Conservation (phyloP, 257 asterid genomes). For the Solanum acaule region DNA sequence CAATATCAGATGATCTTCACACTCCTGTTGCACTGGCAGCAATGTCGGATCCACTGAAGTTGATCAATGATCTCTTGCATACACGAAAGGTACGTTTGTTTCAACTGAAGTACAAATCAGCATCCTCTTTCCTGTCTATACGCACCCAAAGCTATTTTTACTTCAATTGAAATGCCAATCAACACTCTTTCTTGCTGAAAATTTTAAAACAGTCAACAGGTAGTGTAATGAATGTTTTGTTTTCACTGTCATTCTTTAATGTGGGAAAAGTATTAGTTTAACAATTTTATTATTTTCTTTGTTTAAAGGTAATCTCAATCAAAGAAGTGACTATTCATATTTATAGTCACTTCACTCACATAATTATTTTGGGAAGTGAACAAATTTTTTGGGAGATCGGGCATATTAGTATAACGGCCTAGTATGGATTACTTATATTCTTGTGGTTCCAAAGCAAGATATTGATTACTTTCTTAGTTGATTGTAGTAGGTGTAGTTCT, state of each 20-base stretch:
- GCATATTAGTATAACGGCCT: not conserved
- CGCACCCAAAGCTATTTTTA: not conserved
- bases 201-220: not conserved
- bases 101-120: not conserved
- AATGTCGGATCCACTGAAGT: slow-evolving; percentile 81
- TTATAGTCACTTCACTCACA: not conserved
- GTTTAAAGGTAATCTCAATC: not conserved
- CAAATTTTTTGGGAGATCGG: not conserved
- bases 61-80: slow-evolving; percentile 80
- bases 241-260: not conserved
- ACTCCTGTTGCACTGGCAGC: slow-evolving; percentile 82
- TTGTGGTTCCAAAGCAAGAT: not conserved
- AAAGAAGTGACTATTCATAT: not conserved
- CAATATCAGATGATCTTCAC: slow-evolving; percentile 93
- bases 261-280: not conserved
- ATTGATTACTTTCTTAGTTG: not conserved
- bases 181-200: not conserved
- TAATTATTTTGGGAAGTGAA: not conserved
- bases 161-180: not conserved
- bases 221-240: not conserved
- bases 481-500: not conserved
- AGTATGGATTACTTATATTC: not conserved
- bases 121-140: not conserved
- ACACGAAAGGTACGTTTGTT: slow-evolving; percentile 64
- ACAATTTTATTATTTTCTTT: not conserved